Percentiles rank a stretch among this genome's conserved stretches.
Evolutionary conservation across 768 basidiomycete species (phyloP).

Genomic region (Amanita muscaria): DNA sequence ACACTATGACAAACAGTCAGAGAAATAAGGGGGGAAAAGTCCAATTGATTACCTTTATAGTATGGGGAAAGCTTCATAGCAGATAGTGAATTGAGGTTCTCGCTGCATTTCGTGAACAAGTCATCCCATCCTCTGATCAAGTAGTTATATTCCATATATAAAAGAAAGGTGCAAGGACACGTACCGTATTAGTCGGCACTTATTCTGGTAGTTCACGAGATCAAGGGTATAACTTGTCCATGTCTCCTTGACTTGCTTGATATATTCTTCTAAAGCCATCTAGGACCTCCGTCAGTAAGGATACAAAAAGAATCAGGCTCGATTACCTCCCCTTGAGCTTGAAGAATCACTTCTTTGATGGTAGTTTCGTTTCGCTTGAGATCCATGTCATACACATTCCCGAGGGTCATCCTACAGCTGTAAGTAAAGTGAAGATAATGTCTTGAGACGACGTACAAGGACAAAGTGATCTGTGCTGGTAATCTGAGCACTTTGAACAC

Average conservation of each 20-base stretch:
- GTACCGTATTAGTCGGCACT: conserved; percentile 88
- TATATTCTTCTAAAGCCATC: conserved; percentile 95
- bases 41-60: conserved; percentile 67
- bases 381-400: conserved; percentile 95
- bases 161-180: background rate
- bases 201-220: conserved; percentile 97
- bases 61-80: conserved; percentile 99
- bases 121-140: conserved; percentile 86
- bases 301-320: conserved; percentile 15
- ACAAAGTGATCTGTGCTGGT: conserved; percentile 65
- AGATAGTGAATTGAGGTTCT: conserved; percentile 90
- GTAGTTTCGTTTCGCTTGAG: conserved; percentile 84
- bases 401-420: conserved; percentile 74
- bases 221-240: conserved; percentile 97
- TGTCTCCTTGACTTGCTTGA: conserved; percentile 92
- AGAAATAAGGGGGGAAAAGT: background rate
- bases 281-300: conserved; percentile 26
- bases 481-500: conserved; percentile 83
- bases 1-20: conserved; percentile 38
- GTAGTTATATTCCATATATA: conserved; percentile 3
- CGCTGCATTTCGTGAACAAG: conserved; percentile 92
- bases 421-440: conserved; percentile 1
- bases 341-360: conserved; percentile 92
- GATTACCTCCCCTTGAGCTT: conserved; percentile 91
- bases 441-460: conserved; percentile 40